Base-by-base conservation (phyloP, 768 basidiomycete species). In the Podaxis carcinomalis region DNA sequence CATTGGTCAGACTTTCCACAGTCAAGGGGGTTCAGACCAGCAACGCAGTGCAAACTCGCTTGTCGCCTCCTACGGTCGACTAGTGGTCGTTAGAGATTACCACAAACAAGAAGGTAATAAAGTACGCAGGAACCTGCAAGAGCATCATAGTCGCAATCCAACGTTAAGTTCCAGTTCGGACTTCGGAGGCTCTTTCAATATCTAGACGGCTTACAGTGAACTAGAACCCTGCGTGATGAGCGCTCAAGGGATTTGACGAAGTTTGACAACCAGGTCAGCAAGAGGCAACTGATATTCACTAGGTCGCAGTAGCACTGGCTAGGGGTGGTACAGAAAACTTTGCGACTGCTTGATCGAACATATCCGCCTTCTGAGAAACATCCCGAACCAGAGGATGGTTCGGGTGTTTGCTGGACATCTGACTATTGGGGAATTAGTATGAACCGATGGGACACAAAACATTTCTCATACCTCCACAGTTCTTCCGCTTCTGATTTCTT, bases 351-450 rank as follows among this genome's bases (percentile, higher is more conserved):
- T 80, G 74, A 61, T 93, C 90, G 66, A 94, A 94, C 50, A 84
- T 67, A 1, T 76, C 77, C 1, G 82, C 80, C 73, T 90, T 92
- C 51, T 77, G 70, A 19, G 72, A 67, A n/a, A 91, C 72, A 62
- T 91, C 88, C 7, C 71, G 65, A 13, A 89, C 87, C 61, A 90
- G 69, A n/a, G 89, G 89, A 74, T 93, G 88, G 4, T 76, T 71
- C 6, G 90, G 85, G 64, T 88, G 78, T 62, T 84, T 75, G n/a
- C 73, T 76, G 10, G 62, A 66, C 35, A 83, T 72, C 66, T 74
- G 75, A 32, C 80, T 81, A 52, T 64, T 39, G 51, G 39, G 16
- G 57, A 23, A 16, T 65, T 56, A 68, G 62, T 37, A 58, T 52
- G 62, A 59, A 56, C 52, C 56, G 25, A 56, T 40, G 51, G 57